Percentiles rank a stretch among this genome's conserved stretches.
Evolutionary conservation across 2,329 filamentous ascomycete genomes (phyloP).

Genomic region (Trichophyton mentagrophytes): DNA sequence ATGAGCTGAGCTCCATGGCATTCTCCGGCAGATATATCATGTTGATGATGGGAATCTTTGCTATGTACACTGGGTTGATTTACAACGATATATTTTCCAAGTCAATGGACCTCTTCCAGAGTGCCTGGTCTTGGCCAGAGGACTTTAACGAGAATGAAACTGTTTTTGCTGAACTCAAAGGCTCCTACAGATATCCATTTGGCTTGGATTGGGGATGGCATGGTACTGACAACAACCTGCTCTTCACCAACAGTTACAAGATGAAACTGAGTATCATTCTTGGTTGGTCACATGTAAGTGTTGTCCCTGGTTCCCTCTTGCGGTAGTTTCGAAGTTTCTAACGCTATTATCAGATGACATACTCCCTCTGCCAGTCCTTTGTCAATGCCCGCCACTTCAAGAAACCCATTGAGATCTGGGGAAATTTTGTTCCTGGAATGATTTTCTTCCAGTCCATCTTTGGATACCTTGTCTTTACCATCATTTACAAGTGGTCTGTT

Average conservation of each 20-base stretch:
- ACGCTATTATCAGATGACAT: conserved; percentile 58
- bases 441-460: conserved; percentile 99
- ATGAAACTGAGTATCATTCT: conserved; percentile 99
- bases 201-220: conserved; percentile 96
- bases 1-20: conserved; percentile 95
- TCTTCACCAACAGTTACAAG: conserved; percentile 98
- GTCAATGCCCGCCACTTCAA: conserved; percentile 94
- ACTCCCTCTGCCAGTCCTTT: conserved; percentile 83
- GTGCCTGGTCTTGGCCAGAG: conserved; percentile 75
- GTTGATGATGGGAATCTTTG: conserved; percentile 94
- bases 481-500: conserved; percentile 93
- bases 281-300: conserved; percentile 68
- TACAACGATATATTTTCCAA: conserved; percentile 98
- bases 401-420: conserved; percentile 88
- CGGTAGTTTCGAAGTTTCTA: background rate
- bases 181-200: conserved; percentile 81
- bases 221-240: conserved; percentile 80
- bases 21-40: conserved; percentile 99
- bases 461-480: conserved; percentile 84
- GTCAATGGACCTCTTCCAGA: conserved; percentile 75
- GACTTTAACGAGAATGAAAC: conserved; percentile 53
- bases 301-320: background rate
- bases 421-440: conserved; percentile 95
- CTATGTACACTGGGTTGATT: conserved; percentile 89
- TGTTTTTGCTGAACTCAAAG: conserved; percentile 55